These are phyloP conservation scores for Hericium coralloides DNA, from an alignment of 768 basidiomycete genomes.

Conservation along the genomic window DNA sequence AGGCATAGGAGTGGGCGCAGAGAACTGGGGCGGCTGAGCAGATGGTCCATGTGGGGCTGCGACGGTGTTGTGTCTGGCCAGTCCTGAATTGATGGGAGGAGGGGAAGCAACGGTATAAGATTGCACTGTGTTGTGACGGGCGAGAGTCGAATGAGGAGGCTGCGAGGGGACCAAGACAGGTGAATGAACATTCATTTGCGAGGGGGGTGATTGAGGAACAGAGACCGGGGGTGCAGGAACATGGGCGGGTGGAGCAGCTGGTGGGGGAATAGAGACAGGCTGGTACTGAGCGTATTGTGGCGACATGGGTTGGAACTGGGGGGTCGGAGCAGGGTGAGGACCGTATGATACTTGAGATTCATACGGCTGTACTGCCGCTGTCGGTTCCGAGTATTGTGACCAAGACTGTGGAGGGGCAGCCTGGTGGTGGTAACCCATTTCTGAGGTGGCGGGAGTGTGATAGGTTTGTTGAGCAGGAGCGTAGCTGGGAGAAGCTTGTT, in stretches of 20 bases:
- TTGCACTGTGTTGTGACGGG: constrained; percentile 11
- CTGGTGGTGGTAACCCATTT: not conserved
- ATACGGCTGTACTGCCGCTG: not conserved
- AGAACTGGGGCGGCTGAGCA: constrained; percentile 9
- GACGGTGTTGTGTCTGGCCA: constrained; percentile 12
- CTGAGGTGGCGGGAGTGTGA: not conserved
- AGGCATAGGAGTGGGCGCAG: constrained; percentile 6
- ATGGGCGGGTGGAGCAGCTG: constrained; percentile 23
- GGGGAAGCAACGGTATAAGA: constrained; percentile 10
- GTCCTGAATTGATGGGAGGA: constrained; percentile 6
- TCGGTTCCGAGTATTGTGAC: constrained; percentile 1
- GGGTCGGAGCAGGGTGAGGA: constrained; percentile 1
- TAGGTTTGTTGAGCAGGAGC: constrained; percentile 4
- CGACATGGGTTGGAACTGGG: not conserved
- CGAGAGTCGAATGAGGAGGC: not conserved
- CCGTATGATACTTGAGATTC: constrained; percentile 2
- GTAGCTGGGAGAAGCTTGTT: constrained; percentile 4
- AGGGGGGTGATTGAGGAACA: constrained; percentile 6
- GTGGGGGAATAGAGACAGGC: constrained; percentile 16
- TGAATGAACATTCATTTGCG: not conserved
- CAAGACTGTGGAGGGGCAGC: constrained; percentile 7
- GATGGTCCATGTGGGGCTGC: not conserved
- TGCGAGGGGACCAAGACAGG: not conserved
- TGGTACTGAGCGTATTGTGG: constrained; percentile 15
- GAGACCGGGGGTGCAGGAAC: constrained; percentile 14